Base-by-base conservation (phyloP, 2,329 filamentous ascomycete genomes). In the Microcyclospora tardicrescens region DNA sequence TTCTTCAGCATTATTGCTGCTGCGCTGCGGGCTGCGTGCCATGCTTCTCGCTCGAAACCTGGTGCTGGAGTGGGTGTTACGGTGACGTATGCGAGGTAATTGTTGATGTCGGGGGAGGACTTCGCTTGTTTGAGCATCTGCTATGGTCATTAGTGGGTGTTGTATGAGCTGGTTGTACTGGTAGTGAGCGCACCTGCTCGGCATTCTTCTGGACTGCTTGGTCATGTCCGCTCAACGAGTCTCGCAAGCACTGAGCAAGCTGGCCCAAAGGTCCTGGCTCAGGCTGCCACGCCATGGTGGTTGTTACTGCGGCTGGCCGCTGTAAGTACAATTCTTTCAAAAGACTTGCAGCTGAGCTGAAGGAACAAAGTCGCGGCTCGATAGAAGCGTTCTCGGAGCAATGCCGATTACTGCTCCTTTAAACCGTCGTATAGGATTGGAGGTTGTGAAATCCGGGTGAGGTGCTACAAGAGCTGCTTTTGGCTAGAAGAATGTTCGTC, bases 1-100 rank as follows among this genome's bases (percentile, higher is more conserved):
- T 95, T 96, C 67, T 96, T 98, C 49, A 98, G 72, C 76, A 95
- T 91, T 55, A 96, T 79, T 40, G 84, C 87, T 16, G 89, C 87
- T 10, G 89, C 83, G 43, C 84, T 83, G 47, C 91, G 81, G 44
- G 93, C 80, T 36, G 84, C 66, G 59, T 81, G 74, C 65, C 85
- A 79, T 49, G 68, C 55, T 37, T 70, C 73, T 51, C 75, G 73
- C 50, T 68, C 67, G 56, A 83, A 66, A 46, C 69, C 77, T 46
- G 68, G 62, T 34, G 81, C 75, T 39, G 65, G 67, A 46, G 77
- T 71, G 40, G 75, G 60, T 52, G 75, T 85, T 43, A 83, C 84
- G 62, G 93, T 84, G 45, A 98, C 75, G 62, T 83, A 95, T 51
- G 84, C 83, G 33, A 98, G 78, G 62, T 98, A 98, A 65, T 96